Conservation (phyloP, 305 asterid genomes). For the Caryopteris hybrid region DNA sequence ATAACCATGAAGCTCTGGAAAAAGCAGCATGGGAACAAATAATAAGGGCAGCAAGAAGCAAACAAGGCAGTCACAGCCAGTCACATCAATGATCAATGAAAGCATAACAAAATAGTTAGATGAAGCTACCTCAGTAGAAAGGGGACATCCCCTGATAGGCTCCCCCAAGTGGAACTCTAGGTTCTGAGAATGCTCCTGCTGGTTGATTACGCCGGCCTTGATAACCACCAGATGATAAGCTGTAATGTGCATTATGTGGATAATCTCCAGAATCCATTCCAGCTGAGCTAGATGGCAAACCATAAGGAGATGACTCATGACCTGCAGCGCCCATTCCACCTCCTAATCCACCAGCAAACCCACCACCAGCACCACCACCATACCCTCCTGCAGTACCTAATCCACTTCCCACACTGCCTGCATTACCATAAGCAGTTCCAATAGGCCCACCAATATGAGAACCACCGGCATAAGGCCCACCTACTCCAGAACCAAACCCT, state of each 20-base stretch:
- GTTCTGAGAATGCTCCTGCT: slow-evolving; percentile 46
- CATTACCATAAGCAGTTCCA: slow-evolving; percentile 48
- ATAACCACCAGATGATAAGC: slow-evolving; percentile 47
- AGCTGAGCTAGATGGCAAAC: slow-evolving; percentile 50
- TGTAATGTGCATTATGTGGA: slow-evolving; percentile 42
- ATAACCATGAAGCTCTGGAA: slow-evolving; percentile 2
- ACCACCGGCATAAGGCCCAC: slow-evolving; percentile 52
- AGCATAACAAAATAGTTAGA: background rate
- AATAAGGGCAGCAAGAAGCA: background rate
- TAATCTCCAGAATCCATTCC: slow-evolving; percentile 55
- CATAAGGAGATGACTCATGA: slow-evolving; percentile 59
- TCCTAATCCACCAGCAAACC: slow-evolving; percentile 32
- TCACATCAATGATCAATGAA: slow-evolving; percentile 3
- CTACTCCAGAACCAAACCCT: slow-evolving; percentile 44
- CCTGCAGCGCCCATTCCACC: slow-evolving; percentile 38
- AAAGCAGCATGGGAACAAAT: background rate
- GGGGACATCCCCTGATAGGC: slow-evolving; percentile 66
- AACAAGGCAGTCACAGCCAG: background rate
- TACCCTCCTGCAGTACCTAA: slow-evolving; percentile 25
- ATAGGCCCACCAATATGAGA: slow-evolving; percentile 50
- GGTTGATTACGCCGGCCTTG: slow-evolving; percentile 57
- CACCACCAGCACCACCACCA: slow-evolving; percentile 35
- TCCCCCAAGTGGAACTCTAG: slow-evolving; percentile 63
- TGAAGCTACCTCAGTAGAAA: slow-evolving; percentile 63
- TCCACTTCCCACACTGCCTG: slow-evolving; percentile 20